A percentile compares a stretch with the other conserved stretches of the same genome.
Conservation (phyloP, 495 filamentous ascomycete species). For the Umbilicaria muhlenbergii region DNA sequence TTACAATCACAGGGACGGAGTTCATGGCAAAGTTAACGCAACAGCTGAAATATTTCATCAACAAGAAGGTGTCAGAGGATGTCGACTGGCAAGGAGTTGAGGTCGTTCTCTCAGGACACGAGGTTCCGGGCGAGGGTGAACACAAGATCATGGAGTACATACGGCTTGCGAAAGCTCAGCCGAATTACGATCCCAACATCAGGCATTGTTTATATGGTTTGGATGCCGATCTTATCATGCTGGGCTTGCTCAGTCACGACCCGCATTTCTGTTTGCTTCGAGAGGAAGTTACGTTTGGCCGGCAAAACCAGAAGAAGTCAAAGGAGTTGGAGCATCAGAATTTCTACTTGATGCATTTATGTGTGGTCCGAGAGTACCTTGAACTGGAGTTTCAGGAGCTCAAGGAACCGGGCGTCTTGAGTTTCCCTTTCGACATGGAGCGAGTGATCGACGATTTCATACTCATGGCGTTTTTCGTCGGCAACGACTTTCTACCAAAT, state of each 20-base stretch:
- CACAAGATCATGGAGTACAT: conserved; percentile 99
- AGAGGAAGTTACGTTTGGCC: conserved; percentile 95
- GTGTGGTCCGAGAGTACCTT: conserved; percentile 92
- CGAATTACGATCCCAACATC: conserved; percentile 84
- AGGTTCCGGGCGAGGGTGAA: conserved; percentile 97
- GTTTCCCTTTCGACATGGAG: conserved; percentile 84
- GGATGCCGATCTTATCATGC: conserved; percentile 97
- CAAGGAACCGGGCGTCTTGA: conserved; percentile 56
- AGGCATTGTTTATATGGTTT: conserved; percentile 96
- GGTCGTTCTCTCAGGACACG: conserved; percentile 90
- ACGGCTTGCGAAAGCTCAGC: conserved; percentile 85
- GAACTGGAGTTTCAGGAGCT: conserved; percentile 94
- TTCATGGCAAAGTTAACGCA: conserved; percentile 93
- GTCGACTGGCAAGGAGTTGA: conserved; percentile 93
- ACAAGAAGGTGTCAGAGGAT: conserved; percentile 96
- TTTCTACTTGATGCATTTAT: conserved; percentile 95
- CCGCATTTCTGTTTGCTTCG: conserved; percentile 95
- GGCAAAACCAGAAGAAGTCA: conserved; percentile 66
- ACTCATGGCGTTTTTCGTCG: conserved; percentile 98
- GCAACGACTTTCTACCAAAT: conserved; percentile 98
- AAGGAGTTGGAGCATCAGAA: conserved; percentile 98
- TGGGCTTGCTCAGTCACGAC: conserved; percentile 91
- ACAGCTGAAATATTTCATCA: conserved; percentile 96
- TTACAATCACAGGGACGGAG: conserved; percentile 42
- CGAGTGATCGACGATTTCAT: conserved; percentile 98